Conservation (phyloP, 768 basidiomycete genomes). For the Mrakia blollopis region DNA sequence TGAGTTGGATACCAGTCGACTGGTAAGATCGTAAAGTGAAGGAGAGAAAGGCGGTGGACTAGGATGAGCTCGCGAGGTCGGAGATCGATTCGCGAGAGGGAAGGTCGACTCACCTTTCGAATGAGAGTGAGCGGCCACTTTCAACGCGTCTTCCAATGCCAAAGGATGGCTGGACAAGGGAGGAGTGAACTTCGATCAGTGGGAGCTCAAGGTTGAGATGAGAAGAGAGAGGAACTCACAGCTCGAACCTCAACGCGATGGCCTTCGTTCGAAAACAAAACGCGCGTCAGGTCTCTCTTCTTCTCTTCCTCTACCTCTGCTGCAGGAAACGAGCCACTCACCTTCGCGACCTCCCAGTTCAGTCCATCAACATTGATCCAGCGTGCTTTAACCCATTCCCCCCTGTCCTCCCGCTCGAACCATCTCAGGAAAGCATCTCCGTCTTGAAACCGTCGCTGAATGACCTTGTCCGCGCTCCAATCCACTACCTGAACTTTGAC, state of each 20-base stretch:
- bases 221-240: background rate
- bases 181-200: too few species aligned
- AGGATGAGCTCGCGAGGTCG: background rate
- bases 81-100: background rate
- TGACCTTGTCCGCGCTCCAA: constrained; percentile 17
- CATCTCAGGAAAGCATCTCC: constrained; percentile 19
- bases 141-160: constrained; percentile 28
- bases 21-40: background rate
- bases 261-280: background rate
- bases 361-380: constrained; percentile 30
- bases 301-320: too few species aligned
- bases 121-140: constrained; percentile 21
- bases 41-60: background rate
- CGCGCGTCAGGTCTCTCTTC: background rate
- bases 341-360: constrained; percentile 30
- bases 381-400: constrained; percentile 17
- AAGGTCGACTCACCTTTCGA: constrained; percentile 11
- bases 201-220: too few species aligned
- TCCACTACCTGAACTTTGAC: constrained; percentile 22
- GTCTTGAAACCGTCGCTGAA: constrained; percentile 13
- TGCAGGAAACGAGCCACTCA: background rate
- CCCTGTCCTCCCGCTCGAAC: constrained; percentile 11
- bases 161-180: constrained; percentile 9
- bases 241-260: constrained; percentile 3
- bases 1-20: constrained; percentile 7